These are phyloP conservation scores for Hemisphaericaspora xylofermentans DNA, from an alignment of 1,139 yeast genomes.

Conservation along the genomic window DNA sequence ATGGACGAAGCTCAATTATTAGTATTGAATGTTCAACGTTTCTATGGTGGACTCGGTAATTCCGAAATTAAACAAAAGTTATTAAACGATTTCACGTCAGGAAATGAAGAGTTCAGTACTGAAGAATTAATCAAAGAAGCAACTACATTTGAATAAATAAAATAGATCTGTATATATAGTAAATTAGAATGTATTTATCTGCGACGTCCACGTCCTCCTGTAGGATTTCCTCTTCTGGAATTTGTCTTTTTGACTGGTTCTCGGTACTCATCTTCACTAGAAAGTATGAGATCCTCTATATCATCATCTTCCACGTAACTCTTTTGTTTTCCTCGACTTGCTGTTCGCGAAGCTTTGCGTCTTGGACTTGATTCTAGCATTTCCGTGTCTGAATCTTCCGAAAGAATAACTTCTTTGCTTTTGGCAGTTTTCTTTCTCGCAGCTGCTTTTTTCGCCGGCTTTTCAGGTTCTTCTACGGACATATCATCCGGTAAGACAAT, in stretches of 20 bases:
- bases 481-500: not conserved
- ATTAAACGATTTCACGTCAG: slow-evolving; percentile 66
- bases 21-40: slow-evolving; percentile 79
- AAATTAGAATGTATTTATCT: slow-evolving; percentile 1
- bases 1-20: slow-evolving; percentile 77
- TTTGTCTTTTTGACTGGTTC: not conserved
- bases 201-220: not conserved
- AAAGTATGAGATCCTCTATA: not conserved
- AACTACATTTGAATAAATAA: slow-evolving; percentile 56
- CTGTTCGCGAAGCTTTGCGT: not conserved
- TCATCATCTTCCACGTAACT: slow-evolving; percentile 1
- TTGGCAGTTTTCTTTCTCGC: slow-evolving; percentile 3
- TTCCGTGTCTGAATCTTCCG: slow-evolving; percentile 15
- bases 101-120: slow-evolving; percentile 61
- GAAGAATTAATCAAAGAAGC: slow-evolving; percentile 70
- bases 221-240: not conserved
- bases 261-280: slow-evolving; percentile 1
- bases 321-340: not conserved
- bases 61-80: slow-evolving; percentile 50
- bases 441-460: slow-evolving; percentile 5
- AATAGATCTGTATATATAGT: slow-evolving; percentile 5
- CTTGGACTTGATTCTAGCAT: slow-evolving; percentile 9
- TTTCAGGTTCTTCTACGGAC: not conserved
- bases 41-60: slow-evolving; percentile 56
- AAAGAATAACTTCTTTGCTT: slow-evolving; percentile 6